Percentiles rank a stretch among this genome's conserved stretches.
Conservation (phyloP, 1,284 basidiomycete species). For the Athelia psychrophila region DNA sequence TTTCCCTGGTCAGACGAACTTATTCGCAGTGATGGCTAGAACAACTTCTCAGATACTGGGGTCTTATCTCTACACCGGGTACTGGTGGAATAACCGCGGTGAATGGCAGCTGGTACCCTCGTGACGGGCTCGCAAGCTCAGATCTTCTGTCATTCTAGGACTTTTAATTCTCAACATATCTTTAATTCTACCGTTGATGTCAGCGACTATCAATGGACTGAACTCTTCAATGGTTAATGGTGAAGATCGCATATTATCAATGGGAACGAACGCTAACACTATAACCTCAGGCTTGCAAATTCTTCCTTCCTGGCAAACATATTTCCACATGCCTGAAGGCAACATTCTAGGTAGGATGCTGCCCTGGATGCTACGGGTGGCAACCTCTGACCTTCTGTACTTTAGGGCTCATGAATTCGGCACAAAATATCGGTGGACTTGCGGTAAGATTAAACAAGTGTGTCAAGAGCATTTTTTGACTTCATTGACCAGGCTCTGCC, state of each 20-base stretch:
- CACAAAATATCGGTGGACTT: conserved; percentile 61
- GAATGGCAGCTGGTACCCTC: not conserved
- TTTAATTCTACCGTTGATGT: conserved; percentile 56
- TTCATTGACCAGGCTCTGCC: conserved; percentile 44
- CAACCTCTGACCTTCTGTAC: not conserved
- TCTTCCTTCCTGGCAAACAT: conserved; percentile 56
- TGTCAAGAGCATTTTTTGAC: conserved; percentile 2
- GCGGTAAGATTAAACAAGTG: conserved; percentile 32
- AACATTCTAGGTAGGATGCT: conserved; percentile 43
- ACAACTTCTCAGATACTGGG: not conserved
- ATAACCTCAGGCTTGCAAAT: conserved; percentile 53
- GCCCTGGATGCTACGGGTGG: conserved; percentile 2
- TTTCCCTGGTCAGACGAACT: not conserved
- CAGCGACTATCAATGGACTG: conserved; percentile 58
- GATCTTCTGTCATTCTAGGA: conserved; percentile 32
- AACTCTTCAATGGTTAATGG: conserved; percentile 65
- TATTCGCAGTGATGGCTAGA: not conserved
- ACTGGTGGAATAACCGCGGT: not conserved
- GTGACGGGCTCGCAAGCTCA: not conserved
- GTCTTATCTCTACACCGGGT: not conserved
- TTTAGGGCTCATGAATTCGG: conserved; percentile 57
- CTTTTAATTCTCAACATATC: conserved; percentile 59
- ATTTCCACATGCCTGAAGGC: conserved; percentile 49
- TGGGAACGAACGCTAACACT: too few relatives aligned
- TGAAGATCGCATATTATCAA: conserved; percentile 21